phyloP scores from a whole-genome alignment of 805 yeast species.

The Ascoidea asiatica region DNA sequence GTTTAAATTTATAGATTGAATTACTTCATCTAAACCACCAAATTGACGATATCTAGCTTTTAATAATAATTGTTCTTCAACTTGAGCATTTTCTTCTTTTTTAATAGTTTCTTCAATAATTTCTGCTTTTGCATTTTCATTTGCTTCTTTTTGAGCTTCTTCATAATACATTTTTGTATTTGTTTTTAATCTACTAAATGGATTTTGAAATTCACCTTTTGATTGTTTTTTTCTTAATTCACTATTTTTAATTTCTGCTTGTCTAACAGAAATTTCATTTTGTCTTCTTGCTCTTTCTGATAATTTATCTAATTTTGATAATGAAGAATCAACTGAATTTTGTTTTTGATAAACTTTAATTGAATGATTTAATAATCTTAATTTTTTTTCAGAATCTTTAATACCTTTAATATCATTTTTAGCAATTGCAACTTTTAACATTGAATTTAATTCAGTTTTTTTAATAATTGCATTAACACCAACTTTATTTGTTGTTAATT shows the following conservation, averaged over 20 bases:
- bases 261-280: conserved; percentile 63
- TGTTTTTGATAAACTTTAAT: conserved; percentile 24
- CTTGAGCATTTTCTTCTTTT: conserved; percentile 29
- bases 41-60: conserved; percentile 41
- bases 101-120: conserved; percentile 29
- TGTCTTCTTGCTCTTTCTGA: conserved; percentile 77
- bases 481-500: conserved; percentile 39
- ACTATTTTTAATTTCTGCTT: conserved; percentile 60
- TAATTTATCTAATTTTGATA: conserved; percentile 48
- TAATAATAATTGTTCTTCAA: conserved; percentile 22
- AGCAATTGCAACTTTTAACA: conserved; percentile 63
- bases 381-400: conserved; percentile 32
- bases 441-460: conserved; percentile 58
- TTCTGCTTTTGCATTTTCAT: conserved; percentile 42
- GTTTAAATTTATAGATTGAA: too few species aligned
- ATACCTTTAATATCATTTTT: conserved; percentile 30
- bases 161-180: conserved; percentile 72
- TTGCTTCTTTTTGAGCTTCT: conserved; percentile 37
- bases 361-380: conserved; percentile 23
- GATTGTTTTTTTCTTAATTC: conserved; percentile 32
- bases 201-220: conserved; percentile 40
- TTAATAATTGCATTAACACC: conserved; percentile 69
- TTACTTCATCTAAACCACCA: conserved; percentile 42
- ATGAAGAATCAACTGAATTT: too few species aligned
- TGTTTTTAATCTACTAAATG: conserved; percentile 83